Conservation (phyloP, 768 basidiomycete species). For the Daedalea quercina region DNA sequence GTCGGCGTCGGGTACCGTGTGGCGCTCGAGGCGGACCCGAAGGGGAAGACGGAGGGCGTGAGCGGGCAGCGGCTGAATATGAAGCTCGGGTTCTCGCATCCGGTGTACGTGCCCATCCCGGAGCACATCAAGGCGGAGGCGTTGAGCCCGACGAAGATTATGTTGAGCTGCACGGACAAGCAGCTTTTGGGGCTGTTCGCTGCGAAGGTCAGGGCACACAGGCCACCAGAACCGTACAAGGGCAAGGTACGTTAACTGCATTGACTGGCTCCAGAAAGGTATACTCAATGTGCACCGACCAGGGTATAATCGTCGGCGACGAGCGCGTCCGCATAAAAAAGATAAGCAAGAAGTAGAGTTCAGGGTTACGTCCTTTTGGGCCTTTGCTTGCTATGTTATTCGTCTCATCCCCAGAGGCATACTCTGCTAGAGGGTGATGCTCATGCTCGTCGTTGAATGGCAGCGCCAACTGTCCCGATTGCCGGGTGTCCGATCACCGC, state of each 20-base stretch:
- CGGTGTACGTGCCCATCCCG: slow-evolving; percentile 79
- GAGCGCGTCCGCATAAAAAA: slow-evolving; percentile 89
- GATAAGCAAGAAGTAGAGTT: slow-evolving; percentile 87
- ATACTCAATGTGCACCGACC: too few relatives aligned
- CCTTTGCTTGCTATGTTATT: background rate
- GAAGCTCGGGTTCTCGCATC: slow-evolving; percentile 91
- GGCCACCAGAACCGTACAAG: slow-evolving; percentile 95
- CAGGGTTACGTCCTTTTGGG: background rate
- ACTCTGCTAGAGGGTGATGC: too few relatives aligned
- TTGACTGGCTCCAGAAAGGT: too few relatives aligned
- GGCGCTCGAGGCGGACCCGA: slow-evolving; percentile 74
- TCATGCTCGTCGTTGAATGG: too few relatives aligned
- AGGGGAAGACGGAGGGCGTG: slow-evolving; percentile 44
- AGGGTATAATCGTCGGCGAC: slow-evolving; percentile 94
- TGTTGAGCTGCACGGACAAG: slow-evolving; percentile 81
- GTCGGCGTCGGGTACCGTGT: slow-evolving; percentile 96
- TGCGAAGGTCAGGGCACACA: slow-evolving; percentile 73
- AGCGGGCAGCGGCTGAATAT: slow-evolving; percentile 72
- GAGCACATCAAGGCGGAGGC: slow-evolving; percentile 74
- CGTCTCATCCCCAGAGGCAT: too few relatives aligned
- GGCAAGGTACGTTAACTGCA: slow-evolving; percentile 85
- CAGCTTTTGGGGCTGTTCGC: slow-evolving; percentile 84
- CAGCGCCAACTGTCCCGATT: too few relatives aligned
- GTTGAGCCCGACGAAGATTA: slow-evolving; percentile 77
- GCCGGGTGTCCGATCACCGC: too few relatives aligned